phyloP scores from a whole-genome alignment of 1,284 basidiomycete species.

The Pholiota adiposa region DNA sequence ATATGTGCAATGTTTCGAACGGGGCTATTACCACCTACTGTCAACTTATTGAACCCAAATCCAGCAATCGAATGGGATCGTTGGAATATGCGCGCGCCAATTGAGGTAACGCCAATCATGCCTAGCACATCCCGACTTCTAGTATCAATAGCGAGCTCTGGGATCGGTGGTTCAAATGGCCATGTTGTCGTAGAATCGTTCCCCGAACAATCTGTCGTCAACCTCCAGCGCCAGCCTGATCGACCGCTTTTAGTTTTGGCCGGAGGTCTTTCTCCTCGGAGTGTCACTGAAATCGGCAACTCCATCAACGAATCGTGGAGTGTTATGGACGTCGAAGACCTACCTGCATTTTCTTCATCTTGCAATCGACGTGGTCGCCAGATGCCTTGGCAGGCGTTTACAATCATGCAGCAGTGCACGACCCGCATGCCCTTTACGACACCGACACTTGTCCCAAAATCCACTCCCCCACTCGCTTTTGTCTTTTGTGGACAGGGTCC shows the following conservation, averaged over 20 bases:
- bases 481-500: constrained; percentile 20
- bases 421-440: not conserved
- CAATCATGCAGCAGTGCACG: not conserved
- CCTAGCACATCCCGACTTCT: not conserved
- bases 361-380: not conserved
- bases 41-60: constrained; percentile 2
- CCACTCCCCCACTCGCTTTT: not conserved
- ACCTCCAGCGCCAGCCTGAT: not conserved
- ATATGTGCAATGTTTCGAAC: constrained; percentile 1
- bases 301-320: not conserved
- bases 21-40: not conserved
- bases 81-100: not conserved
- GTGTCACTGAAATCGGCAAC: not conserved
- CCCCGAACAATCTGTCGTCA: not conserved
- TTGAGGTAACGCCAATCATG: not conserved
- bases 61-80: not conserved
- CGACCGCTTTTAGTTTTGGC: not conserved
- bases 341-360: not conserved
- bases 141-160: constrained; percentile 2
- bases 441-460: not conserved
- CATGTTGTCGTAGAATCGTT: constrained; percentile 19
- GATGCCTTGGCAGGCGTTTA: not conserved
- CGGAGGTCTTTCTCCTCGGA: not conserved
- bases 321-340: not conserved
- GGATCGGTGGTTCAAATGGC: constrained; percentile 12